phyloP scores from a whole-genome alignment of 2,329 filamentous ascomycete genomes.

The Ilyonectria sp. region DNA sequence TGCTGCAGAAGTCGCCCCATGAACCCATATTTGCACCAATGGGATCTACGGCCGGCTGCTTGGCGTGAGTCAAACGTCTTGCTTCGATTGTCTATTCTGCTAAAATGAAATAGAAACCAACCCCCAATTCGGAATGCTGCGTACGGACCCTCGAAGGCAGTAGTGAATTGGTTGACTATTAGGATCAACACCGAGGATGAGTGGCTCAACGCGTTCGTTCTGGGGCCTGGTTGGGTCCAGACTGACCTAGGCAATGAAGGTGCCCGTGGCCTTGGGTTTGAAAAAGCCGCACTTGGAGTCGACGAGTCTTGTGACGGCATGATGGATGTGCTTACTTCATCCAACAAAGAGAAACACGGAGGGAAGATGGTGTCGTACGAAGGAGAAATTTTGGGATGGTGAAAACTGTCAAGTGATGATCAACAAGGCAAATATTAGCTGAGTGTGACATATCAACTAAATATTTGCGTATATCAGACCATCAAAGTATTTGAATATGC shows the following conservation, averaged over 20 bases:
- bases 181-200: constrained; percentile 51
- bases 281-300: background rate
- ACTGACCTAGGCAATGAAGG: constrained; percentile 18
- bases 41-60: constrained; percentile 48
- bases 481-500: no score
- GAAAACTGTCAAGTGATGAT: background rate
- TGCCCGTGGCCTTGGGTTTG: background rate
- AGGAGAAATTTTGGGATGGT: constrained; percentile 9
- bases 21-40: constrained; percentile 58
- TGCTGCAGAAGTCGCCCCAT: constrained; percentile 52
- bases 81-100: background rate
- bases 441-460: background rate
- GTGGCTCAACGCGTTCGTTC: constrained; percentile 51
- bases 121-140: constrained; percentile 50
- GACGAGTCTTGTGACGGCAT: constrained; percentile 37
- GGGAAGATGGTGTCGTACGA: constrained; percentile 42
- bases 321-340: constrained; percentile 30
- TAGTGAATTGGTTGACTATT: constrained; percentile 48
- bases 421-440: background rate
- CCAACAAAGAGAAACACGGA: constrained; percentile 42
- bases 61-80: background rate
- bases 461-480: background rate
- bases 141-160: constrained; percentile 62
- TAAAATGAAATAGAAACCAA: constrained; percentile 28
- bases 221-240: constrained; percentile 46